These are phyloP conservation scores for Aspergillus sp. DNA, from an alignment of 2,329 filamentous ascomycete species.

Conservation along the genomic window DNA sequence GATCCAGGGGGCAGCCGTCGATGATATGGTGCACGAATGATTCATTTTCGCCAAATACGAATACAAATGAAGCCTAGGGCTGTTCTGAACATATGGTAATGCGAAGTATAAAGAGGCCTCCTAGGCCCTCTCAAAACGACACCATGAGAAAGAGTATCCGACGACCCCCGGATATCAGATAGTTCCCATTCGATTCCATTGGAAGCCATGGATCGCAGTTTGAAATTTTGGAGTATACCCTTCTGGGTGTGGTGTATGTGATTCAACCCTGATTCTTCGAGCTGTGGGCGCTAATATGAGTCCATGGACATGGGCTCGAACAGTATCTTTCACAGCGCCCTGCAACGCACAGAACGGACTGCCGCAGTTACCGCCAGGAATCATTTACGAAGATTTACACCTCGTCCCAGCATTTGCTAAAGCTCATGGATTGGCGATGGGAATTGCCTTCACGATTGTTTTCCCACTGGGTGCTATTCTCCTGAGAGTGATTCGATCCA, in stretches of 20 bases:
- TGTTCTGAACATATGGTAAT: not conserved
- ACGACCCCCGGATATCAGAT: not conserved
- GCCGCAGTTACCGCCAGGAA: not conserved
- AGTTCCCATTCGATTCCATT: not conserved
- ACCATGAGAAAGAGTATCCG: not conserved
- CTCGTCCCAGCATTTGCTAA: constrained; percentile 16
- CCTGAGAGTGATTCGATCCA: constrained; percentile 21
- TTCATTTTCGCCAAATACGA: not conserved
- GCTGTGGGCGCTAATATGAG: not conserved
- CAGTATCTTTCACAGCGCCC: not conserved
- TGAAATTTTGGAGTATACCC: not conserved
- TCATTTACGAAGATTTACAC: constrained; percentile 18
- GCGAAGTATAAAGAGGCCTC: not conserved
- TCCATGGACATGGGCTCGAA: not conserved
- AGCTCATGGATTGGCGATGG: constrained; percentile 28
- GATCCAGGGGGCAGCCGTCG: not conserved
- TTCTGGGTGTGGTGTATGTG: constrained; percentile 2
- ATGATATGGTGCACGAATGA: not conserved
- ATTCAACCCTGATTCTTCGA: not conserved
- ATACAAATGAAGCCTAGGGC: not conserved
- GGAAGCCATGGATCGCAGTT: not conserved
- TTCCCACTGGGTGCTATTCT: constrained; percentile 26
- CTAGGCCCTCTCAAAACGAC: not conserved
- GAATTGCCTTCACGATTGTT: constrained; percentile 28
- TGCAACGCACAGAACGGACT: not conserved